Percentiles rank a stretch among this genome's conserved stretches.
phyloP scores from a whole-genome alignment of 805 yeast species.

The Kluyveromyces nonfermentans region DNA sequence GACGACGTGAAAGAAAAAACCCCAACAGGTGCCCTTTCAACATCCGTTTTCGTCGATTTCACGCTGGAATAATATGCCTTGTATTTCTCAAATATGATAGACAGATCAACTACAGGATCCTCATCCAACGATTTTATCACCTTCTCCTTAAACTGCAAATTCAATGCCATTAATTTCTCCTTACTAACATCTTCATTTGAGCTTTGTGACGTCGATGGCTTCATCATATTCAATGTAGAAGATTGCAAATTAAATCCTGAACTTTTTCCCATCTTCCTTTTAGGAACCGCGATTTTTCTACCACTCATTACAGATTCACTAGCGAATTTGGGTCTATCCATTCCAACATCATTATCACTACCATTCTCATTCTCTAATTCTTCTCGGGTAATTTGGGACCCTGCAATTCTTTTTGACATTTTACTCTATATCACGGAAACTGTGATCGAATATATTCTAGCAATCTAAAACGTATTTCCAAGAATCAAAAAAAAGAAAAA shows the following conservation, averaged over 20 bases:
- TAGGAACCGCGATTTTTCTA: slow-evolving; percentile 60
- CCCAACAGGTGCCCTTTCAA: slow-evolving; percentile 5
- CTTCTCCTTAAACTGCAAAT: slow-evolving; percentile 46
- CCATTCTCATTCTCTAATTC: slow-evolving; percentile 27
- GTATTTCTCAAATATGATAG: slow-evolving; percentile 50
- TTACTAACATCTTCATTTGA: slow-evolving; percentile 26
- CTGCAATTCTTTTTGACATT: slow-evolving; percentile 65
- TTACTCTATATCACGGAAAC: background rate
- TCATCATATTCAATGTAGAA: background rate
- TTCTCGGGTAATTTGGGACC: slow-evolving; percentile 53
- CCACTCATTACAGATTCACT: slow-evolving; percentile 52
- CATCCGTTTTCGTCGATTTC: slow-evolving; percentile 9
- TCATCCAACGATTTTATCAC: slow-evolving; percentile 33
- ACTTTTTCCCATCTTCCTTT: slow-evolving; percentile 29
- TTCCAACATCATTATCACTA: slow-evolving; percentile 30
- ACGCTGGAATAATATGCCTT: slow-evolving; percentile 40
- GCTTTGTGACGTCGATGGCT: background rate
- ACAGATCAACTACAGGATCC: slow-evolving; percentile 47
- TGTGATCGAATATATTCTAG: background rate
- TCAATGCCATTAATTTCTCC: slow-evolving; percentile 54
- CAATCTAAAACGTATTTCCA: too few species aligned
- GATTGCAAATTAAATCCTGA: slow-evolving; percentile 2
- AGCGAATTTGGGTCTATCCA: slow-evolving; percentile 34
- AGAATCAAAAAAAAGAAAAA: too few species aligned
- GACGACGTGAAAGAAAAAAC: slow-evolving; percentile 5